Base-by-base conservation (phyloP, 495 filamentous ascomycete genomes). In the Podospora australis region DNA sequence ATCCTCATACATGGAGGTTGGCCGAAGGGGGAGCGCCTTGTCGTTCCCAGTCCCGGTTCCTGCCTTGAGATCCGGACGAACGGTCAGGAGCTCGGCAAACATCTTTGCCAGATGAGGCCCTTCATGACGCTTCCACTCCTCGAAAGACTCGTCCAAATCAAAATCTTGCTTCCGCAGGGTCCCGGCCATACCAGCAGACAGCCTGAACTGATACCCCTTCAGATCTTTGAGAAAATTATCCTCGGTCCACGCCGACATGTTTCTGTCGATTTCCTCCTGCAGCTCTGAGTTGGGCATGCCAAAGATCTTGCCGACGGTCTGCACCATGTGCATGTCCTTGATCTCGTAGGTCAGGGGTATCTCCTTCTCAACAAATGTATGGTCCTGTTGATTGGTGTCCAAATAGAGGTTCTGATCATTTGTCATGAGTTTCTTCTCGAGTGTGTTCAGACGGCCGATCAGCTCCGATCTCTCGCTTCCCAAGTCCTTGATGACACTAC, bases 301-400 rank as follows among this genome's bases (percentile, higher is more conserved):
- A 63, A 96, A 99, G 45, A 96, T 86, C 47, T 75, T 83, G 35
- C 82, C 81, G 20, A 97, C 91, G 40, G 82, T 75, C 62, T 90
- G 84, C 22, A 96, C 94, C 65, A 96, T 77, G 17, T 81, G 82
- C 94, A 99, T 99, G 60, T 99, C 94, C 69, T 90, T 95, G 42
- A 96, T 83, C 64, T 95, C 84, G 60, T 95, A 89, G 63, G 81
- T 92, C 39, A 92, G 63, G 2, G 90, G 87, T 8, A 87, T 80
- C 23, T 84, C 73, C 6, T 88, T 86, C 62, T 95, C 90, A 23
- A 88, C 78, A 13, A 78, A 78, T 24, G 78, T 76, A 29, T 80
- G 77, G 14, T 74, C 56, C 41, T 77, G 70, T 39, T 86, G 49
- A 64, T 69, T 57, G 55, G 71, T 59, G 73, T 65, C 70, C 14